phyloP scores from a whole-genome alignment of 257 asterid genomes.

The Nicotiana benthamiana region DNA sequence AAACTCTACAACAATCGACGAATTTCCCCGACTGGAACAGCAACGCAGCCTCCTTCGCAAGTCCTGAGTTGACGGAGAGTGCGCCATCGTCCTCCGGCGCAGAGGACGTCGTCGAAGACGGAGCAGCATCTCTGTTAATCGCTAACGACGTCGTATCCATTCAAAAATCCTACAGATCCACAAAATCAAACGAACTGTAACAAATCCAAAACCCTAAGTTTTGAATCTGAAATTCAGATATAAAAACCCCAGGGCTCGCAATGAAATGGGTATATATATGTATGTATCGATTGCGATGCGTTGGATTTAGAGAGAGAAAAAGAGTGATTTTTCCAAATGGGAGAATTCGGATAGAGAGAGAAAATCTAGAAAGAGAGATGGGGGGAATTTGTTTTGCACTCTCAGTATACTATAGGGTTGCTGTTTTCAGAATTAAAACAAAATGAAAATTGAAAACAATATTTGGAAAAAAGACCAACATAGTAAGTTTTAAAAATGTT shows the following conservation, averaged over 20 bases:
- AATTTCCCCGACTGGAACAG: conserved; percentile 71
- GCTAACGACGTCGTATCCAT: conserved; percentile 60
- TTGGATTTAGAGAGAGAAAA: conserved; percentile 27
- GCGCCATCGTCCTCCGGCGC: conserved; percentile 48
- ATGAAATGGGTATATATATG: not conserved
- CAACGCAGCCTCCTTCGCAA: conserved; percentile 77
- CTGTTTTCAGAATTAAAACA: not conserved
- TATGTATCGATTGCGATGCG: conserved; percentile 24
- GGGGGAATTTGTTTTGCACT: not conserved
- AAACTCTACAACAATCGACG: conserved; percentile 49
- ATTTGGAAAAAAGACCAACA: no score
- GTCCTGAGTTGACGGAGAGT: conserved; percentile 49
- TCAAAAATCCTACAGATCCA: conserved; percentile 36
- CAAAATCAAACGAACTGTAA: conserved; percentile 10
- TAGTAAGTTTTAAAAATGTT: no score
- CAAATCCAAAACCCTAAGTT: conserved; percentile 26
- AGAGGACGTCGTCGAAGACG: conserved; percentile 15
- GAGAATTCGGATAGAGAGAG: conserved; percentile 28
- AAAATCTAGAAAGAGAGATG: conserved; percentile 30
- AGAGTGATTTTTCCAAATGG: conserved; percentile 9
- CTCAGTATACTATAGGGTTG: not conserved
- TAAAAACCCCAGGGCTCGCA: conserved; percentile 48
- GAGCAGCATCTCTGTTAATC: conserved; percentile 17
- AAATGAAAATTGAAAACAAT: no score
- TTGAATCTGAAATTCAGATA: conserved; percentile 34